phyloP scores from a whole-genome alignment of 257 asterid species.

The Solanum dulcamara region DNA sequence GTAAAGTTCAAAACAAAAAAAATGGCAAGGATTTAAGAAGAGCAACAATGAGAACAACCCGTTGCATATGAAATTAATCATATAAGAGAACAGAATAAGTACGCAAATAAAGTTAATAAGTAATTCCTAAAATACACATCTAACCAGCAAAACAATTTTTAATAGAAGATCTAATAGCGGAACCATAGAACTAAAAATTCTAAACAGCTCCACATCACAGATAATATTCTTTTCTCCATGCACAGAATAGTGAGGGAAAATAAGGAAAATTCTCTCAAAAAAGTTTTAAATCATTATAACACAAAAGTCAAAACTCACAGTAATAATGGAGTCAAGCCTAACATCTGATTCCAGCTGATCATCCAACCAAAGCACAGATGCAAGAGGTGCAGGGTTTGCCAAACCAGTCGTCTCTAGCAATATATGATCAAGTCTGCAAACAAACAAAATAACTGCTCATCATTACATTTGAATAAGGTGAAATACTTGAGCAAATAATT shows the following conservation, averaged over 20 bases:
- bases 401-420: slow-evolving; percentile 92
- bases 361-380: slow-evolving; percentile 98
- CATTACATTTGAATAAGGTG: not conserved
- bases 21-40: not conserved
- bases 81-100: not conserved
- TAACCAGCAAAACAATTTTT: not conserved
- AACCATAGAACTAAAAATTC: not conserved
- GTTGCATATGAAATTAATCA: not conserved
- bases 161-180: not conserved
- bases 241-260: not conserved
- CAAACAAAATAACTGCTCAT: not conserved
- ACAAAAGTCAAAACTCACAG: slow-evolving; percentile 63
- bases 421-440: slow-evolving; percentile 87
- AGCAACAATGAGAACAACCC: not conserved
- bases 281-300: not conserved
- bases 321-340: slow-evolving; percentile 80
- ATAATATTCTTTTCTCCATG: not conserved
- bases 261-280: not conserved
- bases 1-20: not conserved
- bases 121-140: not conserved
- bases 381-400: slow-evolving; percentile 98
- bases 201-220: not conserved
- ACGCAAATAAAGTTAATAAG: not conserved
- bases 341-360: slow-evolving; percentile 89
- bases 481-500: not conserved